phyloP scores from a whole-genome alignment of 2,329 filamentous ascomycete genomes.

The Fusarium sp. region DNA sequence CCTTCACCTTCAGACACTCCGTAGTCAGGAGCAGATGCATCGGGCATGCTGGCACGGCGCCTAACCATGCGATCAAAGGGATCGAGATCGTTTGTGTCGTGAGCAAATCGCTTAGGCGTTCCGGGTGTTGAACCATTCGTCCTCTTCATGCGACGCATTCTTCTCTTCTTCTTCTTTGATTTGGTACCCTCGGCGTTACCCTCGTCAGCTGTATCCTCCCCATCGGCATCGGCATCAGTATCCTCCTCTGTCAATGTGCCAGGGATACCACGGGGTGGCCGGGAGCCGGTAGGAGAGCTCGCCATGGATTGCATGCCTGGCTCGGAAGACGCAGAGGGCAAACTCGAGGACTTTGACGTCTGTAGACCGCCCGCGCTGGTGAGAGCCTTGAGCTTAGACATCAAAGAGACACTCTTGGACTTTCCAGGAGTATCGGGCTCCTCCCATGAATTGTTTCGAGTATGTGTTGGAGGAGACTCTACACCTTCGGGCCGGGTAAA shows the following conservation, averaged over 20 bases:
- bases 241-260: constrained; percentile 65
- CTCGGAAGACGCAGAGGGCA: constrained; percentile 45
- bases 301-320: constrained; percentile 54
- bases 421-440: constrained; percentile 71
- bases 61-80: constrained; percentile 64
- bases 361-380: constrained; percentile 65
- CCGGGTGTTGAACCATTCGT: constrained; percentile 73
- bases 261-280: constrained; percentile 61
- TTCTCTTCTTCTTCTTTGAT: constrained; percentile 68
- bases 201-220: constrained; percentile 89
- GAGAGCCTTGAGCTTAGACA: constrained; percentile 82
- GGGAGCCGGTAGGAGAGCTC: constrained; percentile 61
- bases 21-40: constrained; percentile 67
- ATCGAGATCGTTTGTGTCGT: constrained; percentile 55
- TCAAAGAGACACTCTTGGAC: constrained; percentile 73
- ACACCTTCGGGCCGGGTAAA: constrained; percentile 71
- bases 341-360: constrained; percentile 55
- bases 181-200: constrained; percentile 54
- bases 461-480: constrained; percentile 63
- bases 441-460: constrained; percentile 74
- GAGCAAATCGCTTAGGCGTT: constrained; percentile 65
- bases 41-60: constrained; percentile 75
- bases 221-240: constrained; percentile 71
- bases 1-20: constrained; percentile 82
- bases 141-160: constrained; percentile 67